A percentile compares a stretch with the other conserved stretches of the same genome.
phyloP scores from a whole-genome alignment of 2,329 filamentous ascomycete species.

The Fusarium pseudonygamai region DNA sequence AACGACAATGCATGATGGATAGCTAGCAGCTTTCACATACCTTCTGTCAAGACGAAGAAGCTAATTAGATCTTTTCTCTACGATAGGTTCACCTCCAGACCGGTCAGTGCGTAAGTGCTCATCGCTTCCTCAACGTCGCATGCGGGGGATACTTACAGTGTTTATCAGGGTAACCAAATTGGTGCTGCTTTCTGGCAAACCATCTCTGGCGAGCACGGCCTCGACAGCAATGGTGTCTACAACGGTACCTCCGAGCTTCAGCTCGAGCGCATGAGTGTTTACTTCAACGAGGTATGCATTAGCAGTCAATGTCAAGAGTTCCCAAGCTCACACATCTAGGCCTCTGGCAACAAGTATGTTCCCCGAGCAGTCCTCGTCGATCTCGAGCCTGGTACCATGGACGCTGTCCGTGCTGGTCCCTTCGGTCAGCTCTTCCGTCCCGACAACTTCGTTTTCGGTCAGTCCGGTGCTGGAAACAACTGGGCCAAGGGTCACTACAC shows the following conservation, averaged over 20 bases:
- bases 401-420: slow-evolving; percentile 96
- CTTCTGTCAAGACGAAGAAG: slow-evolving; percentile 45
- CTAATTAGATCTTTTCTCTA: slow-evolving; percentile 64
- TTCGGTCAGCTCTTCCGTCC: slow-evolving; percentile 99
- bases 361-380: slow-evolving; percentile 99
- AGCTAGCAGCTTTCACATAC: slow-evolving; percentile 19
- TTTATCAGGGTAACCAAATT: slow-evolving; percentile 95
- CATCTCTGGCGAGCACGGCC: slow-evolving; percentile 91
- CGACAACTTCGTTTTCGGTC: slow-evolving; percentile 99
- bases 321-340: slow-evolving; percentile 61
- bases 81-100: slow-evolving; percentile 99
- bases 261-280: slow-evolving; percentile 99
- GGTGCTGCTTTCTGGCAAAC: slow-evolving; percentile 99
- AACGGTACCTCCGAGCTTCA: slow-evolving; percentile 98
- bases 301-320: neutral
- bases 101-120: slow-evolving; percentile 89
- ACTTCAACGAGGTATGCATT: slow-evolving; percentile 80
- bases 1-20: slow-evolving; percentile 25
- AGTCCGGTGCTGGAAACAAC: slow-evolving; percentile 99
- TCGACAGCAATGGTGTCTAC: slow-evolving; percentile 98
- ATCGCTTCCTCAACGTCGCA: slow-evolving; percentile 1
- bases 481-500: slow-evolving; percentile 99
- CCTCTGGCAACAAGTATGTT: slow-evolving; percentile 98
- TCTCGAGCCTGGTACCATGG: slow-evolving; percentile 99
- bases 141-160: slow-evolving; percentile 49